Evolutionary conservation across 2,329 filamentous ascomycete genomes (phyloP).

Genomic region (Trichoderma asperellum): DNA sequence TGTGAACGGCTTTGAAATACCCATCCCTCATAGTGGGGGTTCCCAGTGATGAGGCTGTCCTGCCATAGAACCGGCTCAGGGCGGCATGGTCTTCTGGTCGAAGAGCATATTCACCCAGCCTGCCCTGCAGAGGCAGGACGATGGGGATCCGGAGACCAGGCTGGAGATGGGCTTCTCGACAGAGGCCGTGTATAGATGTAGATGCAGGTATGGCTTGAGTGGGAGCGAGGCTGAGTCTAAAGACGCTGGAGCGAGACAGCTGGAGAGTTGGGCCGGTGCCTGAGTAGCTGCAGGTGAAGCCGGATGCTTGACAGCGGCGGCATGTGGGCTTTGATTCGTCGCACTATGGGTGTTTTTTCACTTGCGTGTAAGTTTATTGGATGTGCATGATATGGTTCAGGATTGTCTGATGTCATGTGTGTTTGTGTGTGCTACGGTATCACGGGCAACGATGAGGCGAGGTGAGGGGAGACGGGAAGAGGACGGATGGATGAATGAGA

Average conservation of each 20-base stretch:
- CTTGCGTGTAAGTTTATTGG: slow-evolving; percentile 4
- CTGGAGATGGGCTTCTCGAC: slow-evolving; percentile 8
- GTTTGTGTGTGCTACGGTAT: not conserved
- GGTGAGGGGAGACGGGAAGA: too few species aligned
- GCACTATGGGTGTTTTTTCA: slow-evolving; percentile 43
- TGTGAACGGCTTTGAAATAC: slow-evolving; percentile 43
- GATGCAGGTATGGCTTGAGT: not conserved
- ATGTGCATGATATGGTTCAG: not conserved
- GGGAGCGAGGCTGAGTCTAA: slow-evolving; percentile 29
- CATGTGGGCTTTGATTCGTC: slow-evolving; percentile 55
- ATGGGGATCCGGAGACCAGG: slow-evolving; percentile 34
- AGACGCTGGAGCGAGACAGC: slow-evolving; percentile 32
- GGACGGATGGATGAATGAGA: not conserved
- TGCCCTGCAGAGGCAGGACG: slow-evolving; percentile 33
- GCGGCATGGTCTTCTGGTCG: slow-evolving; percentile 41
- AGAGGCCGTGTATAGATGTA: not conserved
- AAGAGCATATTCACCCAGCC: slow-evolving; percentile 38
- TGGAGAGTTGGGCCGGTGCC: slow-evolving; percentile 32
- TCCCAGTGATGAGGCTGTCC: slow-evolving; percentile 49
- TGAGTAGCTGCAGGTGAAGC: slow-evolving; percentile 53
- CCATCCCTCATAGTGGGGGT: slow-evolving; percentile 38
- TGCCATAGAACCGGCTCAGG: slow-evolving; percentile 48
- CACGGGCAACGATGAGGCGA: not conserved
- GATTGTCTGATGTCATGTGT: not conserved
- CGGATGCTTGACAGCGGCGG: slow-evolving; percentile 50